Conservation (phyloP, 148 eudicot species). For the Suaeda aralocaspica region DNA sequence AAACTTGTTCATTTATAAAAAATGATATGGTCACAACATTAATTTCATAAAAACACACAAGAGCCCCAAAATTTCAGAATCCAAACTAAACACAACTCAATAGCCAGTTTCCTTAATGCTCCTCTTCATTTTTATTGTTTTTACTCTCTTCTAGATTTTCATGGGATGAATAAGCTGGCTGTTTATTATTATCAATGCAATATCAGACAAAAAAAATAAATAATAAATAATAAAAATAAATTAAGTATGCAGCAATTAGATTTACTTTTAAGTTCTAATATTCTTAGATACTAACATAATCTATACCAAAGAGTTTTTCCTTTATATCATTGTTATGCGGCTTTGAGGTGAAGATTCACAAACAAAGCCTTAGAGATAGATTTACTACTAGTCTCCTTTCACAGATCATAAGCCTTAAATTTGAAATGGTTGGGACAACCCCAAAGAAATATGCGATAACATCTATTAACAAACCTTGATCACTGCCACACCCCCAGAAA, state of each 20-base stretch:
- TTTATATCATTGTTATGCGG: no score
- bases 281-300: no score
- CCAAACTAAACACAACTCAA: neutral
- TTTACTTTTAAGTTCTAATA: no score
- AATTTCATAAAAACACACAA: no score
- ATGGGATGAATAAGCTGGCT: neutral
- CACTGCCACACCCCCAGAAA: constrained; percentile 83
- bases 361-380: no score
- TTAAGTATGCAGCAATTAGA: no score
- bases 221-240: no score
- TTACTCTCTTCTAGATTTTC: neutral
- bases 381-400: neutral
- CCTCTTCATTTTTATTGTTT: neutral
- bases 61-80: neutral
- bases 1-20: neutral
- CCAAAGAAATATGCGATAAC: neutral
- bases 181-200: no score
- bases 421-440: neutral
- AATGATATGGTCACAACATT: neutral
- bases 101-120: neutral
- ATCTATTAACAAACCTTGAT: constrained; percentile 56
- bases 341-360: no score
- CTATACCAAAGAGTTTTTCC: no score
- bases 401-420: neutral
- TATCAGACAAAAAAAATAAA: no score